Percentiles rank a stretch among this genome's conserved stretches.
These are phyloP conservation scores for Whalleya microplaca DNA, from an alignment of 2,329 filamentous ascomycete species.

Conservation along the genomic window DNA sequence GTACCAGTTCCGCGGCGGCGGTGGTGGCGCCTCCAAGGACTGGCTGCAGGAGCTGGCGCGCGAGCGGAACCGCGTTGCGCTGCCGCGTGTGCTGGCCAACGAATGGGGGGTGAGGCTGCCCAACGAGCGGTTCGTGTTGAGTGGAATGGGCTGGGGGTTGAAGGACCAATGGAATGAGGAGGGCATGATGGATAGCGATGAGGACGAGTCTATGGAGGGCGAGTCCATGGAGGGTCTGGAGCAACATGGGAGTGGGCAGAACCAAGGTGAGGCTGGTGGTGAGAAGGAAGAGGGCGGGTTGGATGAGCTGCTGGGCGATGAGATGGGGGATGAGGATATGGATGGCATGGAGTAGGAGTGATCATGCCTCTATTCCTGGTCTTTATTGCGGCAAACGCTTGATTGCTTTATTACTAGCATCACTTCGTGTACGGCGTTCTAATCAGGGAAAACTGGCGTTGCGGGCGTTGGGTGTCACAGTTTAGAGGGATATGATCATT, in stretches of 20 bases:
- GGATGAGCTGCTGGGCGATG: conserved; percentile 58
- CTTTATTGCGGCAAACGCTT: neutral
- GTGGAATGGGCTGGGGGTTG: conserved; percentile 67
- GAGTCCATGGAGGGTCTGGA: conserved; percentile 56
- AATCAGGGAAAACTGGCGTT: neutral
- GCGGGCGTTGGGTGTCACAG: neutral
- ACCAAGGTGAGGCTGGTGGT: conserved; percentile 46
- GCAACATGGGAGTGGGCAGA: conserved; percentile 37
- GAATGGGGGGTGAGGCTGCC: conserved; percentile 71
- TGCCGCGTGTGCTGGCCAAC: conserved; percentile 65
- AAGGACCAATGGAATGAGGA: conserved; percentile 58
- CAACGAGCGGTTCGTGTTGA: conserved; percentile 70
- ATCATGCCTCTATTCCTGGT: neutral
- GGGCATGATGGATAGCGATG: conserved; percentile 47
- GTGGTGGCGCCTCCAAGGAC: conserved; percentile 67
- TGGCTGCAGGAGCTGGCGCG: conserved; percentile 76
- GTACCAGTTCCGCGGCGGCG: conserved; percentile 67
- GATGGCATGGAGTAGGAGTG: conserved; percentile 43
- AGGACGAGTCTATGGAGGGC: conserved; percentile 43
- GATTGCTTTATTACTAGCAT: too few relatives aligned
- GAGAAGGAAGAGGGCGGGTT: conserved; percentile 54
- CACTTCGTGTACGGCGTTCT: too few relatives aligned
- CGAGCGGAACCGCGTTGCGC: conserved; percentile 68
- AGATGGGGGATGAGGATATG: conserved; percentile 59
- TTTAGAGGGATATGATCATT: too few relatives aligned